These are phyloP conservation scores for Diddensiella transvaalensis DNA, from an alignment of 805 yeast species.

Conservation along the genomic window DNA sequence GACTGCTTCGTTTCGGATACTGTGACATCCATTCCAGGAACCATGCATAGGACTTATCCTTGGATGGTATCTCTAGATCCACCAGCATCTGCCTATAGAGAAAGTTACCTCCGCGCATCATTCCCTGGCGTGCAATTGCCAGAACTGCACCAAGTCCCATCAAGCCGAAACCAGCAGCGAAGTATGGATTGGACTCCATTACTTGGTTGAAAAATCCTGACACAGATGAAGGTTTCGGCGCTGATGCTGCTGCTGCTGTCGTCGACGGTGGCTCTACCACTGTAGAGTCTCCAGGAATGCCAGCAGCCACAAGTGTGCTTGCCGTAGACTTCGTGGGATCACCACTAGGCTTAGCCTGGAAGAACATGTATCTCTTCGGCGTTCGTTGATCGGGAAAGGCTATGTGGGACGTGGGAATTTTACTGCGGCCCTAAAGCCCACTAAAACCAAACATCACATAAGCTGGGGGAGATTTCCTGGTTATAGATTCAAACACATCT, in stretches of 20 bases:
- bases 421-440: too few species aligned
- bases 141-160: conserved; percentile 92
- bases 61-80: conserved; percentile 88
- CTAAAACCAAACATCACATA: too few species aligned
- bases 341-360: too few species aligned
- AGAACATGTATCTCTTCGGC: too few species aligned
- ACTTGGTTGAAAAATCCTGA: conserved; percentile 3
- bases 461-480: too few species aligned
- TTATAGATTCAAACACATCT: too few species aligned
- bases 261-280: not conserved
- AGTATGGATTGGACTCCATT: conserved; percentile 77
- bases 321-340: too few species aligned
- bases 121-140: conserved; percentile 70
- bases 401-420: too few species aligned
- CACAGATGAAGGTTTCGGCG: not conserved
- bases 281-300: too few species aligned
- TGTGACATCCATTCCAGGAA: conserved; percentile 94
- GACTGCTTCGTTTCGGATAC: conserved; percentile 65
- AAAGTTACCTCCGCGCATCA: conserved; percentile 59
- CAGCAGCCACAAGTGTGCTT: too few species aligned
- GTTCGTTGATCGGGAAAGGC: too few species aligned
- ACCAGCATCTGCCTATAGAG: conserved; percentile 80
- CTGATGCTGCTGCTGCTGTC: not conserved
- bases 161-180: conserved; percentile 97
- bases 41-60: conserved; percentile 93